phyloP scores from a whole-genome alignment of 768 basidiomycete species.

The Serendipita vermifera region DNA sequence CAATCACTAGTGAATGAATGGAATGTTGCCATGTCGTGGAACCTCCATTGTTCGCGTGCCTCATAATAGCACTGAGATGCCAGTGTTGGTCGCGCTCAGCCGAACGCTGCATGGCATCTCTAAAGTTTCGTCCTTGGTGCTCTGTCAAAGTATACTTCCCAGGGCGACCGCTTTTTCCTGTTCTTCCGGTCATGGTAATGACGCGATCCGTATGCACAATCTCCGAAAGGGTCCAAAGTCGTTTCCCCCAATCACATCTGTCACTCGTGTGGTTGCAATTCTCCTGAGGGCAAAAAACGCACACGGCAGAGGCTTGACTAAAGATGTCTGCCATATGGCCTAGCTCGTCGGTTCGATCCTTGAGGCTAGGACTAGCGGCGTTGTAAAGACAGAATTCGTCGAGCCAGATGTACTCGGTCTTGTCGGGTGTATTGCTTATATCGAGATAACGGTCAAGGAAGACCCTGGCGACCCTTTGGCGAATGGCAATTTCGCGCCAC shows the following conservation, averaged over 20 bases:
- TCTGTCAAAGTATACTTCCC: slow-evolving; percentile 9
- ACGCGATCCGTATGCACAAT: slow-evolving; percentile 17
- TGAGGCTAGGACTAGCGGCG: not conserved
- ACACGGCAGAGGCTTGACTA: slow-evolving; percentile 15
- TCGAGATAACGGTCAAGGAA: too few species aligned
- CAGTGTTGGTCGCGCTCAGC: slow-evolving; percentile 13
- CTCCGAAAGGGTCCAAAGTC: slow-evolving; percentile 18
- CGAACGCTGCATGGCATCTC: slow-evolving; percentile 8
- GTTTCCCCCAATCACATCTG: slow-evolving; percentile 16
- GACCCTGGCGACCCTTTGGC: too few species aligned
- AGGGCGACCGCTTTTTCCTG: too few species aligned
- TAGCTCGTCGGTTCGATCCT: slow-evolving; percentile 15
- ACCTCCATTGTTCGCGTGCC: slow-evolving; percentile 16
- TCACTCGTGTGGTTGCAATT: slow-evolving; percentile 16
- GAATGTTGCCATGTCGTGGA: slow-evolving; percentile 15
- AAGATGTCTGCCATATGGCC: slow-evolving; percentile 20
- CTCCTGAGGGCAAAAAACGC: slow-evolving; percentile 16
- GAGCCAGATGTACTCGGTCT: not conserved
- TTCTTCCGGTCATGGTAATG: slow-evolving; percentile 12
- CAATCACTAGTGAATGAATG: slow-evolving; percentile 20
- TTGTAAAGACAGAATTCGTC: slow-evolving; percentile 5
- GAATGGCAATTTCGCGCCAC: not conserved
- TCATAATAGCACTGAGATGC: slow-evolving; percentile 19
- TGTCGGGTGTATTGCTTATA: too few species aligned
- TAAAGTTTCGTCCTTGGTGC: slow-evolving; percentile 5